Evolutionary conservation across 371 early-diverging fungal genomes (phyloP).

Genomic region (Mortierella sp.): DNA sequence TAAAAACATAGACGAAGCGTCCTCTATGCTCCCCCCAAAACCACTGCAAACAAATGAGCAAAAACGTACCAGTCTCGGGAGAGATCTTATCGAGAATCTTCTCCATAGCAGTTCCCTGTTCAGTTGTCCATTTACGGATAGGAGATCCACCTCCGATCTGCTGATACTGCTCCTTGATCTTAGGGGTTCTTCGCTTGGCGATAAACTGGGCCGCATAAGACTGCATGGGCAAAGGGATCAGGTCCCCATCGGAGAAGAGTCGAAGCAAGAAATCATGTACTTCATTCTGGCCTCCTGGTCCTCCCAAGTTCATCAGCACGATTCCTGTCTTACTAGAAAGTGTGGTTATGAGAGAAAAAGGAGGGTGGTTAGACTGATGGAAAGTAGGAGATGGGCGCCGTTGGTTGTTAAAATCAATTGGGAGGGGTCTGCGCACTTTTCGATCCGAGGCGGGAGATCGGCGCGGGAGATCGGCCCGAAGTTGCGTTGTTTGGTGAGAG

Average conservation of each 20-base stretch:
- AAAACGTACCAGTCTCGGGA: slow-evolving; percentile 82
- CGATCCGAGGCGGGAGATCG: neutral
- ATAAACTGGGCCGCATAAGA: slow-evolving; percentile 80
- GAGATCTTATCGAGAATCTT: slow-evolving; percentile 79
- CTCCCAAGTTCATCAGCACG: slow-evolving; percentile 95
- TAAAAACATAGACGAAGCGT: neutral
- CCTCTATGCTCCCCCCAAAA: neutral
- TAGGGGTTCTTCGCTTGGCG: slow-evolving; percentile 87
- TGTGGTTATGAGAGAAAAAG: neutral
- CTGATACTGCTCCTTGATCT: slow-evolving; percentile 91
- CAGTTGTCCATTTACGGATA: slow-evolving; percentile 90
- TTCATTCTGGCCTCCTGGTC: slow-evolving; percentile 83
- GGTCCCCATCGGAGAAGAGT: slow-evolving; percentile 95
- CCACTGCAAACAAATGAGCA: too few species aligned
- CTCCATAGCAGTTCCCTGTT: slow-evolving; percentile 88
- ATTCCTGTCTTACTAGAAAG: slow-evolving; percentile 75
- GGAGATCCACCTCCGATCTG: slow-evolving; percentile 97
- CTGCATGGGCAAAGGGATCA: slow-evolving; percentile 94
- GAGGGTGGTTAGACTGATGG: neutral
- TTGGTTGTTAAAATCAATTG: neutral
- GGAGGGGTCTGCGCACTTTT: neutral
- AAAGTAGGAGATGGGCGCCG: neutral
- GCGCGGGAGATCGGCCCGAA: neutral
- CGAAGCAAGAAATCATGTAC: slow-evolving; percentile 87
- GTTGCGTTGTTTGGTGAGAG: neutral